phyloP scores from a whole-genome alignment of 2,329 filamentous ascomycete species.

The Chrysoporthe deuterocubensis region DNA sequence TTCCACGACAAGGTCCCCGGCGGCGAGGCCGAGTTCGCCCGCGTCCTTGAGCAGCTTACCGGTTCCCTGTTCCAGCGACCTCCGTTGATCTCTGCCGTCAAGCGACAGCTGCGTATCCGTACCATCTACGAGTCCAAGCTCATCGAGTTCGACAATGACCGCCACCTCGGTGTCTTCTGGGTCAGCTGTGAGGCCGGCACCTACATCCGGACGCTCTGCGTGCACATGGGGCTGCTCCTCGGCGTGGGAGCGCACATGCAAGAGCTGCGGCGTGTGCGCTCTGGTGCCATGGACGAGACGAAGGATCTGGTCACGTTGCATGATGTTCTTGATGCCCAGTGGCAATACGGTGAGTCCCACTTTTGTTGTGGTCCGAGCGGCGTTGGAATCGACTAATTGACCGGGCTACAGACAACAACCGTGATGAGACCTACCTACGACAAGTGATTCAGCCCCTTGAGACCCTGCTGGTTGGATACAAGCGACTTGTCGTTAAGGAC shows the following conservation, averaged over 20 bases:
- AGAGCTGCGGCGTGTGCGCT: slow-evolving; percentile 90
- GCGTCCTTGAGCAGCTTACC: slow-evolving; percentile 92
- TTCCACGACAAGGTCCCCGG: slow-evolving; percentile 95
- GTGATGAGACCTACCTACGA: slow-evolving; percentile 91
- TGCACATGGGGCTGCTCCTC: slow-evolving; percentile 72
- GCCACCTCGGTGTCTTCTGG: slow-evolving; percentile 98
- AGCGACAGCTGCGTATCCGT: slow-evolving; percentile 96
- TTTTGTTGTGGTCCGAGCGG: slow-evolving; percentile 6
- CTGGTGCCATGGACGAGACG: slow-evolving; percentile 92
- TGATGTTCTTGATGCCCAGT: slow-evolving; percentile 94
- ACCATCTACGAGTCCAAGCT: slow-evolving; percentile 98
- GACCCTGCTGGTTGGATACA: slow-evolving; percentile 89
- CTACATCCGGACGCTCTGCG: slow-evolving; percentile 97
- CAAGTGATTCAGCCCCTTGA: slow-evolving; percentile 91
- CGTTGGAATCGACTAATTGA: slow-evolving; percentile 13
- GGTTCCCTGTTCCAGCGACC: slow-evolving; percentile 97
- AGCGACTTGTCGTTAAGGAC: slow-evolving; percentile 97
- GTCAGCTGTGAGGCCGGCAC: slow-evolving; percentile 98
- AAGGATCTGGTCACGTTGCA: slow-evolving; percentile 91
- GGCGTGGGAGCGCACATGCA: slow-evolving; percentile 84
- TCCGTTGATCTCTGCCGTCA: slow-evolving; percentile 96
- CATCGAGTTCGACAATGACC: slow-evolving; percentile 97
- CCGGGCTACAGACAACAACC: slow-evolving; percentile 75
- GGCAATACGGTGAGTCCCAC: slow-evolving; percentile 61
- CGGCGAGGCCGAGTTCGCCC: slow-evolving; percentile 88